These are phyloP conservation scores for Tubosaeta sp. DNA, from an alignment of 768 basidiomycete species.

Conservation along the genomic window DNA sequence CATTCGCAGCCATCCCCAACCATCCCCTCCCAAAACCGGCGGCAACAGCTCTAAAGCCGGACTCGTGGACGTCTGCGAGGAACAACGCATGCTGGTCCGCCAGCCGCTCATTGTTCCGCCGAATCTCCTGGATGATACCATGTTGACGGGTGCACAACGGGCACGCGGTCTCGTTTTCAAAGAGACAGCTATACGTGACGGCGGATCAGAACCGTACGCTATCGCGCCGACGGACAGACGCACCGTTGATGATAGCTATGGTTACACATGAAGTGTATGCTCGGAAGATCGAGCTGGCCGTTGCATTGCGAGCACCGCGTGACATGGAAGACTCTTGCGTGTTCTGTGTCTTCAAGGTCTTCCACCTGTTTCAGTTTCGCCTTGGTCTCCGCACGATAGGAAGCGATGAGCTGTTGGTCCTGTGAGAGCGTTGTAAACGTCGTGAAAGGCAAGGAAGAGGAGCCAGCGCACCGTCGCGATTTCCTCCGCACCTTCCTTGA, in stretches of 20 bases:
- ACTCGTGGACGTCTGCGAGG: constrained; percentile 66
- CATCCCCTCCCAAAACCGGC: constrained; percentile 66
- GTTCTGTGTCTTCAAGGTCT: constrained; percentile 71
- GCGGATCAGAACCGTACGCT: neutral
- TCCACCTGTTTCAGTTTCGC: constrained; percentile 77
- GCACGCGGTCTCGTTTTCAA: constrained; percentile 86
- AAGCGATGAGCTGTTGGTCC: constrained; percentile 85
- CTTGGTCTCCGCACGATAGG: constrained; percentile 82
- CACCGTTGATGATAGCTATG: constrained; percentile 96
- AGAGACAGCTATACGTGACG: constrained; percentile 60
- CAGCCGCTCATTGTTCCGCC: constrained; percentile 77
- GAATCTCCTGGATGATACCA: constrained; percentile 84
- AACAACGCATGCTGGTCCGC: constrained; percentile 82
- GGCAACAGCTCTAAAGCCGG: constrained; percentile 69
- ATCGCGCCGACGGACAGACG: constrained; percentile 15
- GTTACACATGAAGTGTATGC: constrained; percentile 96
- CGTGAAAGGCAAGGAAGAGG: neutral
- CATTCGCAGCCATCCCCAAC: constrained; percentile 27
- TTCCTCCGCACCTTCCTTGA: constrained; percentile 67
- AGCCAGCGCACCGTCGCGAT: constrained; percentile 66
- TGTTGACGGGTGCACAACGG: constrained; percentile 85
- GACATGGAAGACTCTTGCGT: constrained; percentile 89
- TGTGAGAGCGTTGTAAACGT: constrained; percentile 26
- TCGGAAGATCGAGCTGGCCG: constrained; percentile 87
- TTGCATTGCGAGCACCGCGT: constrained; percentile 89